Base-by-base conservation (phyloP, 2,329 filamentous ascomycete genomes). In the Calonectria henricotiae region DNA sequence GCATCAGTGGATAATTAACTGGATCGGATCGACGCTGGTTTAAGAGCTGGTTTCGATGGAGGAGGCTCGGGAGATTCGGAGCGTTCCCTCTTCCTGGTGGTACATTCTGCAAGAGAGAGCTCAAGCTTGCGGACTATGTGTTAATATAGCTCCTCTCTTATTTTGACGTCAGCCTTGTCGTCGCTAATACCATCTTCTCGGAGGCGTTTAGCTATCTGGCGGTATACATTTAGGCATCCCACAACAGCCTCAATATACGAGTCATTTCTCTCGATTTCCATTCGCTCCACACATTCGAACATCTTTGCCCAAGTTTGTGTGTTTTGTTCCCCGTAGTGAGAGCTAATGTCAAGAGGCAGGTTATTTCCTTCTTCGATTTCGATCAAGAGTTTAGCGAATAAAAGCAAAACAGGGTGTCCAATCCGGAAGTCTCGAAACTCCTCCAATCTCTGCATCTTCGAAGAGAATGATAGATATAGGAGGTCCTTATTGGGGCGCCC, bases 121-220 rank as follows among this genome's bases (percentile, higher is more conserved):
- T 58, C 51, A 6, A 58, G n/a, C 20, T 58, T 58, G 4, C 32
- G 51, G 20, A 58, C 51, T 13, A 58, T 20, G 9, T 58, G 51
- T 15, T 58, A 32, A 13, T 58, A 58, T 6, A 58, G 32, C 32
- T 58, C 51, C n/a, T 58, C 32, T 39, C 51, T 17, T 58, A 58
- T 58, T 23, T 37, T 20, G 7, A 37, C 7, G 6, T 58, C 51
- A 9, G n/a, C 32, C n/a, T 39, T 46, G 3, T 46, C 17, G 15
- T 11, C n/a, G 3, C n/a, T 37, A 2, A 6, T 11, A 25, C 17
- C 17, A 20, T 49, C 46, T 2, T 27, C 46, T 15, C 46, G 46
- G 11, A 49, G 46, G 20, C 43, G 11, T 46, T 46, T 46, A 15
- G 43, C 17, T 49, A 49, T 25, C 12, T 58, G 30, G 32, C 51